Conservation (phyloP, 305 asterid species). For the Euphrasia arctica region DNA sequence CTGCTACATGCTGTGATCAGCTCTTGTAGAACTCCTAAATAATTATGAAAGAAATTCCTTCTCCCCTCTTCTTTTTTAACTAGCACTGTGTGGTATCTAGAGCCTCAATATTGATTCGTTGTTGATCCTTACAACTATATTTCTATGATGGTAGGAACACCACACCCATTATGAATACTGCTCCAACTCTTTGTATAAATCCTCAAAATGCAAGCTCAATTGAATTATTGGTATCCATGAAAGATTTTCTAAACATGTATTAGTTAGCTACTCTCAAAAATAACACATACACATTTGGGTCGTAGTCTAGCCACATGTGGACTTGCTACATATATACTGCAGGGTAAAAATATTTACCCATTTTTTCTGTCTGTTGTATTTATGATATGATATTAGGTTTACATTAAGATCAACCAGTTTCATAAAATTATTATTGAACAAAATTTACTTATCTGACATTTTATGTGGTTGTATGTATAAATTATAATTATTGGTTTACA, state of each 20-base stretch:
- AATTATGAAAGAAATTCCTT: too few relatives aligned
- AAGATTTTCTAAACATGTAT: constrained; percentile 2
- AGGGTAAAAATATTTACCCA: constrained; percentile 4
- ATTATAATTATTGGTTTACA: background rate
- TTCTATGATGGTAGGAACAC: background rate
- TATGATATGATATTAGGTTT: background rate
- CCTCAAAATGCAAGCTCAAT: constrained; percentile 7
- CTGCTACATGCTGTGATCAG: too few relatives aligned
- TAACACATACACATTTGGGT: constrained; percentile 6
- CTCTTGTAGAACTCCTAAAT: too few relatives aligned
- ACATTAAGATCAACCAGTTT: constrained; percentile 17
- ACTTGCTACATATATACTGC: constrained; percentile 1
- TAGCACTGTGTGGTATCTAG: background rate
- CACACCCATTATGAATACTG: constrained; percentile 8
- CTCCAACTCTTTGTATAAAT: constrained; percentile 9
- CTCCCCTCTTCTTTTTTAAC: too few relatives aligned
- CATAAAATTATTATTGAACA: background rate
- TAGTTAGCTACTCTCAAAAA: background rate
- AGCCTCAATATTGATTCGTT: background rate
- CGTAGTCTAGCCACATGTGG: background rate
- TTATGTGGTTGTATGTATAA: too few relatives aligned
- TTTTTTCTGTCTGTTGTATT: background rate
- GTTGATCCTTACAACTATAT: background rate
- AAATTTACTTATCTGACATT: too few relatives aligned
- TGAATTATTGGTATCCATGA: constrained; percentile 1